Conservation (phyloP, 1,284 basidiomycete species). For the Schizophyllum amplum region DNA sequence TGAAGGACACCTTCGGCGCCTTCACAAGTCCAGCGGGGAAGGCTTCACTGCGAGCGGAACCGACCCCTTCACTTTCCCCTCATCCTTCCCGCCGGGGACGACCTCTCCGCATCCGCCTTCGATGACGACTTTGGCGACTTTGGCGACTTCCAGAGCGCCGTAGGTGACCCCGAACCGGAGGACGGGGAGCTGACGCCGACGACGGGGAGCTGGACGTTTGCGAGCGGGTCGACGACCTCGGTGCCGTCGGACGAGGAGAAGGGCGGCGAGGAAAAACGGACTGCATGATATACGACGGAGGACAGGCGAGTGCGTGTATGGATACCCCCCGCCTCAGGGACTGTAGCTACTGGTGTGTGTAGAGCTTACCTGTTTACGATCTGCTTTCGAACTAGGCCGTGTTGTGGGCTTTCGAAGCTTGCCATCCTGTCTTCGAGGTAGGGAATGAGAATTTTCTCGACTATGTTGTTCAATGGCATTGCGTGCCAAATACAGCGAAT, state of each 20-base stretch:
- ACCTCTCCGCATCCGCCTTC: background rate
- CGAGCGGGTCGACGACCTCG: constrained; percentile 18
- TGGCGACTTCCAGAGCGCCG: constrained; percentile 65
- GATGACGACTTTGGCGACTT: constrained; percentile 70
- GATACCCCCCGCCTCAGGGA: background rate
- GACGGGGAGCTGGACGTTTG: constrained; percentile 59
- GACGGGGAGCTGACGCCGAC: constrained; percentile 57
- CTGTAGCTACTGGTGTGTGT: background rate
- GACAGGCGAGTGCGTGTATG: background rate
- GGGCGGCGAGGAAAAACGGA: background rate
- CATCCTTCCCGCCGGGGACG: constrained; percentile 38
- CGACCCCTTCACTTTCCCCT: constrained; percentile 55
- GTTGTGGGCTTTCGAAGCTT: too few relatives aligned
- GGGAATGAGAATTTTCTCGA: too few relatives aligned
- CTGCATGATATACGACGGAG: background rate
- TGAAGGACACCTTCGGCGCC: constrained; percentile 63
- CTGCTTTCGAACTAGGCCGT: too few relatives aligned
- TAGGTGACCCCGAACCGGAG: constrained; percentile 17
- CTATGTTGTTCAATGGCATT: too few relatives aligned
- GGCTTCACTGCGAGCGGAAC: constrained; percentile 27
- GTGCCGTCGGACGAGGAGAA: background rate
- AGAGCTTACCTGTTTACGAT: background rate
- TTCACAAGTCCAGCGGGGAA: constrained; percentile 56
- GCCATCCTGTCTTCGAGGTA: too few relatives aligned
- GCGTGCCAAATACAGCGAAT: background rate